These are phyloP conservation scores for Trichoderma parareesei DNA, from an alignment of 495 filamentous ascomycete species.

Conservation along the genomic window DNA sequence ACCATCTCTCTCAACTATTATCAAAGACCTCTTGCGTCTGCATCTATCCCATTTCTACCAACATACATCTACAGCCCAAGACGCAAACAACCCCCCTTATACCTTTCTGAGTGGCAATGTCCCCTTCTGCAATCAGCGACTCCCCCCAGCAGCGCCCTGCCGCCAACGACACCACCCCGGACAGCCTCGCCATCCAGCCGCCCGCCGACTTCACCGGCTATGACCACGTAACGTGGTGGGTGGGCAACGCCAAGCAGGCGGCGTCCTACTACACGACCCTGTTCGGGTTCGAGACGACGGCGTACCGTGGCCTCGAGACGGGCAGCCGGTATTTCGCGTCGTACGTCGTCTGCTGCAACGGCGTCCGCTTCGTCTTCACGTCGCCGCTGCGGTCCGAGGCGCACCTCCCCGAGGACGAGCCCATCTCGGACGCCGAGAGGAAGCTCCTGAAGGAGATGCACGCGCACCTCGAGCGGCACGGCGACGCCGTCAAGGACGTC, in stretches of 20 bases:
- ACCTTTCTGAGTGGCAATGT: slow-evolving; percentile 40
- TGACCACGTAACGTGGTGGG: slow-evolving; percentile 87
- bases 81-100: not conserved
- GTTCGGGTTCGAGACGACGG: slow-evolving; percentile 72
- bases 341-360: slow-evolving; percentile 71
- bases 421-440: slow-evolving; percentile 45
- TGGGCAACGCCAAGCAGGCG: slow-evolving; percentile 91
- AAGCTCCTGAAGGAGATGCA: slow-evolving; percentile 59
- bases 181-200: slow-evolving; percentile 35
- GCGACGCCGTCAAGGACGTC: slow-evolving; percentile 86
- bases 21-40: too few relatives aligned
- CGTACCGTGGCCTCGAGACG: slow-evolving; percentile 82
- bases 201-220: slow-evolving; percentile 66
- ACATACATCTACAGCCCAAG: not conserved
- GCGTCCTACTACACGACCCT: slow-evolving; percentile 77
- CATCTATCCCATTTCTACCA: not conserved
- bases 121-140: slow-evolving; percentile 60
- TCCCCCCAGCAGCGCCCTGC: slow-evolving; percentile 25
- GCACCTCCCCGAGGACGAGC: slow-evolving; percentile 41
- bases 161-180: slow-evolving; percentile 8
- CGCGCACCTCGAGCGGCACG: slow-evolving; percentile 68
- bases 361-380: slow-evolving; percentile 74
- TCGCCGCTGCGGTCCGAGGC: slow-evolving; percentile 63
- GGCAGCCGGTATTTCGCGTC: slow-evolving; percentile 66
- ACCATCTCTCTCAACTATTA: too few relatives aligned